Evolutionary conservation across 345 rosid species (phyloP).

Genomic region (Trapa bicornis): DNA sequence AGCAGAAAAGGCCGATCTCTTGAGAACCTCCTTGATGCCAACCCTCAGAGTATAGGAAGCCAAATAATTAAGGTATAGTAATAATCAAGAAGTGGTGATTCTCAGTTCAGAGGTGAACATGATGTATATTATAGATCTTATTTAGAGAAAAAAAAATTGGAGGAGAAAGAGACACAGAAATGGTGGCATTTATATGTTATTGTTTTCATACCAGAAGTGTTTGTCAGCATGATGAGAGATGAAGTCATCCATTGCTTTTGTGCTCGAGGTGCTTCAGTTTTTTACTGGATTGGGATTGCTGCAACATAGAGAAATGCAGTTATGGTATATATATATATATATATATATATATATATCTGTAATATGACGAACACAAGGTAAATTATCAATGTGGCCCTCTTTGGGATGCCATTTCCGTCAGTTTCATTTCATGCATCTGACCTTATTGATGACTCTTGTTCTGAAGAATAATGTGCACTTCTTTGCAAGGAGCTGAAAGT

Average conservation of each 20-base stretch:
- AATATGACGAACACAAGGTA: not conserved
- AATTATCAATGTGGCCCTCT: not conserved
- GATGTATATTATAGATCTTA: constrained; percentile 24
- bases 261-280: not conserved
- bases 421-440: no score
- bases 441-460: no score
- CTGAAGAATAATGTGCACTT: no score
- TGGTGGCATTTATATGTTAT: constrained; percentile 1
- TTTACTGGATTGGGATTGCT: not conserved
- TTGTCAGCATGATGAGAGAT: not conserved
- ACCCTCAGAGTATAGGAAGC: constrained; percentile 17
- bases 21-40: constrained; percentile 65
- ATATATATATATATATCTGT: not conserved
- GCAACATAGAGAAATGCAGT: not conserved
- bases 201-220: not conserved
- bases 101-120: constrained; percentile 9
- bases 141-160: constrained; percentile 10
- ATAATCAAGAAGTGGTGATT: constrained; percentile 3
- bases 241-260: not conserved
- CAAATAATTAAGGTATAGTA: constrained; percentile 24
- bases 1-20: constrained; percentile 62
- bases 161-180: constrained; percentile 1
- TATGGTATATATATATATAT: not conserved
- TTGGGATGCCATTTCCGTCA: no score
- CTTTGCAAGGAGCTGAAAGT: no score